phyloP scores from a whole-genome alignment of 345 rosid genomes.

The Erucastrum elatum region DNA sequence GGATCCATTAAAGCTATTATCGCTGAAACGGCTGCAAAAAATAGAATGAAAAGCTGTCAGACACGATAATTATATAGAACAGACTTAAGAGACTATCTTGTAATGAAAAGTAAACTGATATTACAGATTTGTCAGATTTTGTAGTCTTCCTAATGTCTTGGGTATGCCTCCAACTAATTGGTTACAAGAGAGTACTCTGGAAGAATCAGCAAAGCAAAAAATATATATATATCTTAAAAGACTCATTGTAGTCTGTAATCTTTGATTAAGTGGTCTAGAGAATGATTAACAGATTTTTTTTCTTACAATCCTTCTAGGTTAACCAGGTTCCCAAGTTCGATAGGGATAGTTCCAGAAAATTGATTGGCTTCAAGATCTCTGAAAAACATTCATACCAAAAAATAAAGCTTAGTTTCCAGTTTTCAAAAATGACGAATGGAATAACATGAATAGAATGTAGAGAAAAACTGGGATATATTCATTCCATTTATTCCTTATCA shows the following conservation, averaged over 20 bases:
- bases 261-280: background rate
- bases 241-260: background rate
- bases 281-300: background rate
- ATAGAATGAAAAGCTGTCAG: background rate
- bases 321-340: constrained; percentile 54
- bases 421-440: background rate
- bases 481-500: no score
- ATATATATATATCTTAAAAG: background rate
- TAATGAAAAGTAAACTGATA: constrained; percentile 8
- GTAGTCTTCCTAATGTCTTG: constrained; percentile 40
- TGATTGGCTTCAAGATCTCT: constrained; percentile 67
- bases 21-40: constrained; percentile 66
- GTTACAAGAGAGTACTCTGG: constrained; percentile 50
- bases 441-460: no score
- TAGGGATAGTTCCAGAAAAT: constrained; percentile 55
- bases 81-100: background rate
- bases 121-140: constrained; percentile 46
- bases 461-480: no score
- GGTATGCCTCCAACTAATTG: constrained; percentile 50
- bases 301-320: constrained; percentile 54
- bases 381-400: constrained; percentile 2
- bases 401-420: background rate
- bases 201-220: constrained; percentile 1
- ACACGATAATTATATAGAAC: background rate
- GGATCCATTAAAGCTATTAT: constrained; percentile 67